Conservation (phyloP, 2,329 filamentous ascomycete genomes). For the Epichloe sylvatica region DNA sequence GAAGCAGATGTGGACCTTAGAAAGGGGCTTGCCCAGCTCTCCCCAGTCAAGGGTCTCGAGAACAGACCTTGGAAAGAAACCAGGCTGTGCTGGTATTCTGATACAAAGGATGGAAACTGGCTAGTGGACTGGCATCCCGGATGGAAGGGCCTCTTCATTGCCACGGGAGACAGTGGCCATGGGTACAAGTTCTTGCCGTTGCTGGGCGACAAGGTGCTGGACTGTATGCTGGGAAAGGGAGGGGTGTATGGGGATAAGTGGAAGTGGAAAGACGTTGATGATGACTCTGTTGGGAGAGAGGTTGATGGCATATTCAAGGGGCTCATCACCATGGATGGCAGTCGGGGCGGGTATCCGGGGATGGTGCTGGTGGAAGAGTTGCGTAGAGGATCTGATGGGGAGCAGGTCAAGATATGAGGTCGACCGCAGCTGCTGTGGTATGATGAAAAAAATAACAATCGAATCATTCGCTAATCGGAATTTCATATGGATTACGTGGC, state of each 20-base stretch:
- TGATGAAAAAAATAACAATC: no score
- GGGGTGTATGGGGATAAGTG: constrained; percentile 42
- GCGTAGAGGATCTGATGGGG: constrained; percentile 2
- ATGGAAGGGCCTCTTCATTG: constrained; percentile 44
- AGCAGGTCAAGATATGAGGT: not conserved
- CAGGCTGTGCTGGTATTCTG: constrained; percentile 62
- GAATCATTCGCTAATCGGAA: no score
- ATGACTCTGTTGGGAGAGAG: constrained; percentile 20
- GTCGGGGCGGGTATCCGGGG: constrained; percentile 33
- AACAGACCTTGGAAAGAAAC: constrained; percentile 47
- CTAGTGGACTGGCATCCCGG: constrained; percentile 55
- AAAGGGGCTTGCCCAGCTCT: constrained; percentile 42
- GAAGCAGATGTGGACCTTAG: constrained; percentile 51
- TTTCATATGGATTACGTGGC: no score
- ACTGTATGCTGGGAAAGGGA: constrained; percentile 34
- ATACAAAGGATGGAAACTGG: constrained; percentile 59
- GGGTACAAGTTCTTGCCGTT: constrained; percentile 58
- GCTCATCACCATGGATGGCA: constrained; percentile 39
- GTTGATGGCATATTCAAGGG: constrained; percentile 23
- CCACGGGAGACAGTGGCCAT: constrained; percentile 50
- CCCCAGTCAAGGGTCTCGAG: constrained; percentile 41
- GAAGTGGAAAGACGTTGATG: constrained; percentile 47
- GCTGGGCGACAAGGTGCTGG: constrained; percentile 46
- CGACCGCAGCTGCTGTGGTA: not conserved
- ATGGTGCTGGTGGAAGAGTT: constrained; percentile 33